Conservation (phyloP, 257 asterid species). For the Solanum pinnatisectum region DNA sequence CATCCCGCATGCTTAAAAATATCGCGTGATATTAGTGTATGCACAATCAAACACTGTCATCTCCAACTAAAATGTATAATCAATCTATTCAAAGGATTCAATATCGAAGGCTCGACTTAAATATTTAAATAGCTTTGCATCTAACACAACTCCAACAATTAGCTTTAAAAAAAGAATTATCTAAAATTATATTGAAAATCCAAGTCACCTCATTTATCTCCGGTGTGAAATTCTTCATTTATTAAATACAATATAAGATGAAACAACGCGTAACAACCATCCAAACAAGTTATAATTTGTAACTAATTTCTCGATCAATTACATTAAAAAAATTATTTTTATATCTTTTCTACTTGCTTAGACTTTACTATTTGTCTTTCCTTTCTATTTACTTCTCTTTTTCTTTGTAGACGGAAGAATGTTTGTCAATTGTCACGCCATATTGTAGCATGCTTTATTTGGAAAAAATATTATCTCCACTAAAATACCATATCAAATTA, state of each 20-base stretch:
- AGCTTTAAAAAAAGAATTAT: accelerated
- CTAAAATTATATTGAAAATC: neutral
- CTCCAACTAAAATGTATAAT: neutral
- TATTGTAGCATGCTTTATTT: neutral
- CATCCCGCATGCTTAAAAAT: neutral
- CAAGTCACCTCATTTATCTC: neutral
- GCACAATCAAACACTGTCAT: too few species aligned
- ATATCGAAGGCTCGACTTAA: neutral
- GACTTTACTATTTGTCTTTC: neutral
- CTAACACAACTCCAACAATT: neutral
- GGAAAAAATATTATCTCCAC: neutral
- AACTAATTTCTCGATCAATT: neutral
- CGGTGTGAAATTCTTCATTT: neutral
- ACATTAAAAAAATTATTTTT: neutral
- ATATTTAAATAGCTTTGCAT: accelerated
- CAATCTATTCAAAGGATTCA: neutral
- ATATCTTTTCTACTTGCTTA: neutral
- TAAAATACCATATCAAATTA: neutral
- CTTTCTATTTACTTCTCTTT: neutral
- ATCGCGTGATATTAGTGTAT: neutral
- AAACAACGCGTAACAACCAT: neutral
- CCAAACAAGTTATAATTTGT: neutral
- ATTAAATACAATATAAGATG: neutral
- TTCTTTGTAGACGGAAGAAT: neutral
- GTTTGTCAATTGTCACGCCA: neutral